Percentiles rank a stretch among this genome's conserved stretches.
Evolutionary conservation across 805 yeast species (phyloP).

Genomic region (Saccharomycopsis sp.): DNA sequence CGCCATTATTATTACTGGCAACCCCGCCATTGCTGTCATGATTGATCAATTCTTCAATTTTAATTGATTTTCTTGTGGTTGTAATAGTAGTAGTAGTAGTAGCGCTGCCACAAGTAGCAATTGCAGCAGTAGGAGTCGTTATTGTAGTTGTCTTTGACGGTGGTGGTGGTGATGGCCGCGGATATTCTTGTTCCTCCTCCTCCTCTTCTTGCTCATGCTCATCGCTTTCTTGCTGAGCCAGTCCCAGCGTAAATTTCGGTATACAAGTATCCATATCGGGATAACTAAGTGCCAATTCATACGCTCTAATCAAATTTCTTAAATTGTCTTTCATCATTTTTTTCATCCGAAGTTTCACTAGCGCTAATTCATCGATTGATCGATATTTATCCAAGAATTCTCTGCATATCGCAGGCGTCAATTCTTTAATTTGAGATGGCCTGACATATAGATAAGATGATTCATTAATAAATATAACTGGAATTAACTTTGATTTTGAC

Average conservation of each 20-base stretch:
- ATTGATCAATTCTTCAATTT: slow-evolving; percentile 1
- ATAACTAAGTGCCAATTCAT: slow-evolving; percentile 12
- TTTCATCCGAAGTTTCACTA: not conserved
- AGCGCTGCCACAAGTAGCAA: not conserved
- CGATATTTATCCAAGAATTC: slow-evolving; percentile 7
- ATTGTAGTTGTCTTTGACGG: not conserved
- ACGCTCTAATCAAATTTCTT: slow-evolving; percentile 10
- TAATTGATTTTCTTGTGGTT: slow-evolving; percentile 1
- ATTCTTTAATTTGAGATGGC: slow-evolving; percentile 7
- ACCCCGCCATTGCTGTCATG: too few species aligned
- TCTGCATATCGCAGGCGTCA: slow-evolving; percentile 14
- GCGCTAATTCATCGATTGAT: not conserved
- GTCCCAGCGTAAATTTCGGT: not conserved
- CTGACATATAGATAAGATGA: slow-evolving; percentile 14
- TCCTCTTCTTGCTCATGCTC: too few species aligned
- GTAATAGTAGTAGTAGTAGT: too few species aligned
- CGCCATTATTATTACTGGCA: too few species aligned
- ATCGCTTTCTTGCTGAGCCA: too few species aligned
- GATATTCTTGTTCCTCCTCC: not conserved
- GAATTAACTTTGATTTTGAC: slow-evolving; percentile 1
- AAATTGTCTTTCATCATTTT: slow-evolving; percentile 7
- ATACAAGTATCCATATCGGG: not conserved
- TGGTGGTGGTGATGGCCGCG: not conserved
- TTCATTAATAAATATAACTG: slow-evolving; percentile 19
- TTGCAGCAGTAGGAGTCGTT: not conserved